phyloP scores from a whole-genome alignment of 148 eudicot genomes.

The Chenopodium quinoa region DNA sequence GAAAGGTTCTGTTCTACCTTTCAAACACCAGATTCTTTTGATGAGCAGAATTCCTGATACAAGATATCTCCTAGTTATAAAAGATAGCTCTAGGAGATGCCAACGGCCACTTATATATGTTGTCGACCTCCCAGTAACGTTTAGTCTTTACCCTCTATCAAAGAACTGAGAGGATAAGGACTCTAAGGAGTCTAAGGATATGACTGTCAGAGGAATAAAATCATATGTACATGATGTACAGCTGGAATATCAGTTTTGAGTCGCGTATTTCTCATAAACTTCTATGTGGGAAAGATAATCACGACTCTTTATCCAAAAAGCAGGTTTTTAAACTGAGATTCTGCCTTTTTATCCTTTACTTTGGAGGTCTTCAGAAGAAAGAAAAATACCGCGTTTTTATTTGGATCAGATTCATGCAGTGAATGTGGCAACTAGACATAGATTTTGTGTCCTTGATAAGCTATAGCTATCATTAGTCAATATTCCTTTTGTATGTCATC shows the following conservation, averaged over 20 bases:
- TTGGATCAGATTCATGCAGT: conserved; percentile 6
- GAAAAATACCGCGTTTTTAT: not conserved
- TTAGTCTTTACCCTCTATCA: too few relatives aligned
- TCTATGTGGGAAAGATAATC: not conserved
- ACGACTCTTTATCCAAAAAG: not conserved
- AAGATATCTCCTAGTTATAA: not conserved
- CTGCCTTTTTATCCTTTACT: not conserved
- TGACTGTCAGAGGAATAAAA: not conserved
- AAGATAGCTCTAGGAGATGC: conserved; percentile 15
- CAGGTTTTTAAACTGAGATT: not conserved
- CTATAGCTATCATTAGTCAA: not conserved
- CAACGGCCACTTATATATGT: conserved; percentile 3
- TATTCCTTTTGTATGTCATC: not conserved
- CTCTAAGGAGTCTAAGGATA: too few relatives aligned
- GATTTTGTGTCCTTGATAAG: not conserved
- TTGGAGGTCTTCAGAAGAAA: not conserved
- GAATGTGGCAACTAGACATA: conserved; percentile 14
- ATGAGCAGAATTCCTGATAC: not conserved
- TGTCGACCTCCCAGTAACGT: not conserved
- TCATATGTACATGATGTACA: conserved; percentile 17
- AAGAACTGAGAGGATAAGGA: too few relatives aligned
- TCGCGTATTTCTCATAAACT: not conserved
- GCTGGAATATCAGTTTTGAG: conserved; percentile 13
- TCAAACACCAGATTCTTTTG: not conserved
- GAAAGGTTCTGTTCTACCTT: not conserved